A percentile compares a stretch with the other conserved stretches of the same genome.
Conservation (phyloP, 1,139 yeast genomes). For the Saccharomyces hybrid region DNA sequence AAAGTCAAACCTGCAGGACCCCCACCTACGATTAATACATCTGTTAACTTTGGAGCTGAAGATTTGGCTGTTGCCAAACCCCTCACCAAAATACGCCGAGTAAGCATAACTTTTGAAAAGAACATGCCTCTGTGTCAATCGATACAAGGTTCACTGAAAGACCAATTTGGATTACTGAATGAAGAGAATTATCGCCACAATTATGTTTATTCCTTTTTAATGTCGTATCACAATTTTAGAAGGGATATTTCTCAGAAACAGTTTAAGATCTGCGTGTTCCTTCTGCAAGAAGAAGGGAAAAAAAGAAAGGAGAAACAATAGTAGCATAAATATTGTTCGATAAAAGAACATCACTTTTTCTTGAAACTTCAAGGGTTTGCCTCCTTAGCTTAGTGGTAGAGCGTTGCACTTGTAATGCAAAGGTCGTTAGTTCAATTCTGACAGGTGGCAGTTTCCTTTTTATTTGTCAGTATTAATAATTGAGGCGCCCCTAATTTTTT, state of each 20-base stretch:
- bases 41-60: constrained; percentile 32
- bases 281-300: not conserved
- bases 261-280: not conserved
- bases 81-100: constrained; percentile 4
- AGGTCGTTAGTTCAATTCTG: constrained; percentile 94
- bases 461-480: not conserved
- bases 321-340: no score
- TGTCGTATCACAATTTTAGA: not conserved
- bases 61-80: constrained; percentile 6
- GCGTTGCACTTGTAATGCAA: constrained; percentile 95
- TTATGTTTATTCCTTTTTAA: not conserved
- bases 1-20: constrained; percentile 95
- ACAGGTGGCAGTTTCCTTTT: constrained; percentile 54
- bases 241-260: not conserved
- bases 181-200: not conserved
- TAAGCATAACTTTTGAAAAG: not conserved
- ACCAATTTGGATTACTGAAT: not conserved
- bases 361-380: constrained; percentile 30
- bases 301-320: not conserved
- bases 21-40: constrained; percentile 87
- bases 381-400: constrained; percentile 89
- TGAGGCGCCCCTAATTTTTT: not conserved
- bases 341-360: no score
- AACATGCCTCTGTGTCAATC: not conserved
- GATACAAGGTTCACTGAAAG: not conserved